Evolutionary conservation across 306 rosid genomes (phyloP), one percentile per base, ranked within the genome.

Genomic region (Quercus parvula): DNA sequence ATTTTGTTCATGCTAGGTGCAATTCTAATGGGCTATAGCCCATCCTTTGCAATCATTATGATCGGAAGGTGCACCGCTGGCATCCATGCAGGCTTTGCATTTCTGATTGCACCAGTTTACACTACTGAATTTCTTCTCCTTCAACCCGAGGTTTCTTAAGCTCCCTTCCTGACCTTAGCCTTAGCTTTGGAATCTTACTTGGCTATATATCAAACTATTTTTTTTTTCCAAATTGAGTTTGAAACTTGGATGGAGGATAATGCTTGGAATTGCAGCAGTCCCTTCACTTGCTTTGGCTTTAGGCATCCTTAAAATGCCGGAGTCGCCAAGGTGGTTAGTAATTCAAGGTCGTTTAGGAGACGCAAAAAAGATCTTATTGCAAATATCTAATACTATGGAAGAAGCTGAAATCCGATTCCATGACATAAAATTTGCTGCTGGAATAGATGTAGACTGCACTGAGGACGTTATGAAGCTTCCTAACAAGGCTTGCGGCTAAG

Each of bases 301-400:
- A 0, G 90, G 84, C 1, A 80, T 92, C 61, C 73, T 91, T 8
- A 66, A 51, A 67, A 83, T 95, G 98, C 96, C 97, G 3, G 99
- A 95, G 24, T 95, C 99, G 0, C 99, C 99, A 5, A 86, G 98
- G 44, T 95, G 98, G 99, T 57, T 95, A 2, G 86, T 87, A 8
- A 74, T 93, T 87, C 94, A 84, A 27, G 98, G 99, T 8, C 86
- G 82, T 6, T 5, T 95, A 19, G 90, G 70, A 3, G 85, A 81
- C 0, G 97, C 99, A 0, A 87, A 76, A 69, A 73, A 82, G 4
- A 84, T 87, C 15, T 59, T 92, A 1, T 2, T 68, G 6, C 27
- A 56, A 73, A 83, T 95, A 12, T 91, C 87, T 0, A 91, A 88
- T 3, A 56, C 88, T 11, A 11, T 78, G 11, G 71, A 88, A 64